Conservation (phyloP, 352 stramenopile species). For the Globisporangium mamillatum region DNA sequence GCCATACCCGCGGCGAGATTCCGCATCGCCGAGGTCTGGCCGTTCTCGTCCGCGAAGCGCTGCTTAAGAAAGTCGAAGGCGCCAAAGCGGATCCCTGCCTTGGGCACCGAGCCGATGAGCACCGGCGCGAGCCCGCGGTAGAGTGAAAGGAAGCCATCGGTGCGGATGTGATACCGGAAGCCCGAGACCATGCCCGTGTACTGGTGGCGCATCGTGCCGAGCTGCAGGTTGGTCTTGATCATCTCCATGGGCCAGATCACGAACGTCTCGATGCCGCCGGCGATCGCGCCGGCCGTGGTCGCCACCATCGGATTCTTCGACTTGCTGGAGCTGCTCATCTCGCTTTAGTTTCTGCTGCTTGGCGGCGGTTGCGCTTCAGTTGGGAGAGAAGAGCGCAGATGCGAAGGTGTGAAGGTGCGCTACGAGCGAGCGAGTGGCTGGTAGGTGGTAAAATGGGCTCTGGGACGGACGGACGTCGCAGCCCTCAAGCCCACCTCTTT, state of each 20-base stretch:
- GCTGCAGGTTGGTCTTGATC: slow-evolving; percentile 94
- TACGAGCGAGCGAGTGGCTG: background rate
- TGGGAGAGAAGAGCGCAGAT: background rate
- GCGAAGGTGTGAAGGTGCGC: background rate
- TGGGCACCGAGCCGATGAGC: slow-evolving; percentile 93
- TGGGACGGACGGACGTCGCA: background rate
- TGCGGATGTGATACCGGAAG: slow-evolving; percentile 72
- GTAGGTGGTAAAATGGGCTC: slow-evolving; percentile 1
- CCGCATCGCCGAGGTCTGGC: slow-evolving; percentile 86
- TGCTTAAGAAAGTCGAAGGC: slow-evolving; percentile 91
- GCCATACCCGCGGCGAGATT: slow-evolving; percentile 93
- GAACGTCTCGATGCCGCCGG: slow-evolving; percentile 86
- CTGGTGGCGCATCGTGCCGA: slow-evolving; percentile 75
- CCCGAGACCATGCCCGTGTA: slow-evolving; percentile 73
- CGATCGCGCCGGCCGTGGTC: slow-evolving; percentile 80
- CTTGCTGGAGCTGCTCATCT: slow-evolving; percentile 37
- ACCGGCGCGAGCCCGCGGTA: slow-evolving; percentile 94
- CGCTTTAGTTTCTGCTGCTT: background rate
- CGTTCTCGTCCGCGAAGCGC: slow-evolving; percentile 83
- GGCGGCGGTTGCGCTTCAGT: background rate
- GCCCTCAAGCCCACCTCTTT: background rate
- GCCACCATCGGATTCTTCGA: slow-evolving; percentile 80
- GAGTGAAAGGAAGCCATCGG: slow-evolving; percentile 70
- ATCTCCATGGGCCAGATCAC: slow-evolving; percentile 93
- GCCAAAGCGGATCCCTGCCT: slow-evolving; percentile 96